phyloP scores from a whole-genome alignment of 2,329 filamentous ascomycete genomes.

The Aspergillus brunneoviolaceus region DNA sequence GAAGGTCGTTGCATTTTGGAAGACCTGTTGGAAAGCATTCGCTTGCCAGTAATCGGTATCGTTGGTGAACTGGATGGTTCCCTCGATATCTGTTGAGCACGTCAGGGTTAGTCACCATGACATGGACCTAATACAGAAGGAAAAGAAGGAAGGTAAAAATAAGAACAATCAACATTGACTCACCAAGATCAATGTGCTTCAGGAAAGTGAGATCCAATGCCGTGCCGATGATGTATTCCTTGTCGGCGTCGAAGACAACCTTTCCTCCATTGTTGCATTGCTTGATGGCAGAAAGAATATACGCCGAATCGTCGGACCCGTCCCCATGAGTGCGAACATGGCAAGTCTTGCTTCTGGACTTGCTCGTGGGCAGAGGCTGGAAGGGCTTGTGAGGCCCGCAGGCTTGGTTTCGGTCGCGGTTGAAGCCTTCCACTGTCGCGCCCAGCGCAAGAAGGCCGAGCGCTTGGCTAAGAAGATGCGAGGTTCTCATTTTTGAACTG shows the following conservation, averaged over 20 bases:
- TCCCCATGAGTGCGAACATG: conserved; percentile 29
- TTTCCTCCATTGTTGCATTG: conserved; percentile 64
- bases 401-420: conserved; percentile 23
- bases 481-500: conserved; percentile 26
- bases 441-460: conserved; percentile 24
- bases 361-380: conserved; percentile 28
- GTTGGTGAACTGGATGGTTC: conserved; percentile 62
- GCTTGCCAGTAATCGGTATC: conserved; percentile 69
- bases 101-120: conserved; percentile 5
- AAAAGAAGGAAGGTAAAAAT: background rate
- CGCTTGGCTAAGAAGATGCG: conserved; percentile 23
- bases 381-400: conserved; percentile 32
- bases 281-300: conserved; percentile 57
- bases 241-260: conserved; percentile 57
- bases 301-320: conserved; percentile 49
- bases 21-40: conserved; percentile 62
- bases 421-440: conserved; percentile 18
- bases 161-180: conserved; percentile 10
- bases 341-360: conserved; percentile 28
- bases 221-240: conserved; percentile 62
- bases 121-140: background rate
- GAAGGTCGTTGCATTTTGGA: conserved; percentile 67
- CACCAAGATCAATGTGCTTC: conserved; percentile 61
- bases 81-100: conserved; percentile 52
- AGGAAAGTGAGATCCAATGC: conserved; percentile 66